Conservation (phyloP, 306 rosid species). For the Clitoria ternatea region DNA sequence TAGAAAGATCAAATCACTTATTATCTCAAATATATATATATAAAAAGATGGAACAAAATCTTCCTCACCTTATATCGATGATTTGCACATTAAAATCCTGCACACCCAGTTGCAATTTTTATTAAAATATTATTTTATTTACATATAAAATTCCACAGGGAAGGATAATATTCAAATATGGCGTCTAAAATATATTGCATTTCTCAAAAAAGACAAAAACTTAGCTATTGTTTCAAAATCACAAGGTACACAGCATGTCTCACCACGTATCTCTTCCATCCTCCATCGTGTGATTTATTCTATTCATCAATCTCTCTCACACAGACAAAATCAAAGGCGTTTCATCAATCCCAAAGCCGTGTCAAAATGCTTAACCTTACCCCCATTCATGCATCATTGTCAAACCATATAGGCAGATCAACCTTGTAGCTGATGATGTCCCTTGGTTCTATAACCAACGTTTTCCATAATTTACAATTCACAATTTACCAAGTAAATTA, state of each 20-base stretch:
- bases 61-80: not conserved
- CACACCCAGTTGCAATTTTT: not conserved
- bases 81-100: conserved; percentile 4
- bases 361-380: conserved; percentile 5
- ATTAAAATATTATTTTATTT: not conserved
- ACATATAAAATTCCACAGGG: not conserved
- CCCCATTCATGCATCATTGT: conserved; percentile 26
- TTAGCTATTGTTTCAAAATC: not conserved
- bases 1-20: not conserved
- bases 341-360: conserved; percentile 29
- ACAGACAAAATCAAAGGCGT: not conserved
- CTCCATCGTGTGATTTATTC: conserved; percentile 13
- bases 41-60: not conserved
- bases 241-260: not conserved
- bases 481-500: not conserved
- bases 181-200: not conserved
- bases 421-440: not conserved
- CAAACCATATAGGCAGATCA: not conserved
- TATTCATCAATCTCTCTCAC: not conserved
- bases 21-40: not conserved
- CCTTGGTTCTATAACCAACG: not conserved
- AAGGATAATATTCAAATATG: conserved; percentile 1
- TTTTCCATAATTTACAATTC: not conserved
- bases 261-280: conserved; percentile 2
- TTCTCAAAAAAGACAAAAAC: conserved; percentile 26